A percentile compares a stretch with the other conserved stretches of the same genome.
Evolutionary conservation across 169 alveolate species (phyloP).

Genomic region (Perkinsus chesapeaki): DNA sequence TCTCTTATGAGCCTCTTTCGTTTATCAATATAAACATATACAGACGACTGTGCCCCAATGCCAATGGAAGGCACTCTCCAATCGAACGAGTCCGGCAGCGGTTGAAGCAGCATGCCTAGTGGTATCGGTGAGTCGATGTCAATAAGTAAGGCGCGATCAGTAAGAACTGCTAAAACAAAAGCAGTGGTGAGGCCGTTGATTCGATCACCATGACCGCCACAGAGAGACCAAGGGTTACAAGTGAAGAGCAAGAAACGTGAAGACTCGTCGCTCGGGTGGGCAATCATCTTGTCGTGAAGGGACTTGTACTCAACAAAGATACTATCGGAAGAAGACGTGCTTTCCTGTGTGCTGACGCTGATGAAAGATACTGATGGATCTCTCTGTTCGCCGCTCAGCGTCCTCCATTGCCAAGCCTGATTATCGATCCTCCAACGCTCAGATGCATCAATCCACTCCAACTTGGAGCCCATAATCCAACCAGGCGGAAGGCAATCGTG

Average conservation of each 20-base stretch:
- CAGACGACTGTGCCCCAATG: neutral
- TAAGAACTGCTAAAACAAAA: neutral
- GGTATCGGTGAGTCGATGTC: constrained; percentile 2
- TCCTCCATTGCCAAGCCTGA: neutral
- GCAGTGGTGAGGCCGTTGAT: neutral
- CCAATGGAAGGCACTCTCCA: neutral
- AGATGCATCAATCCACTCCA: neutral
- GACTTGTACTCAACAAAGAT: neutral
- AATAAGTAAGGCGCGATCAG: neutral
- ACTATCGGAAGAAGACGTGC: neutral
- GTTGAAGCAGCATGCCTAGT: neutral
- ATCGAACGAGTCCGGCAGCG: neutral
- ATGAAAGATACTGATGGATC: neutral
- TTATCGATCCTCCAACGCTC: neutral
- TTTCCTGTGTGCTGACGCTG: neutral
- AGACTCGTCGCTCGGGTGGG: neutral
- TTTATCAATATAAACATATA: neutral
- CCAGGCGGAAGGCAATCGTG: neutral
- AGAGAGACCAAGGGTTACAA: neutral
- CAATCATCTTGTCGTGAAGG: neutral
- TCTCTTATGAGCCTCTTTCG: neutral
- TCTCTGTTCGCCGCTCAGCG: neutral
- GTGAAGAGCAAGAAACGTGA: neutral
- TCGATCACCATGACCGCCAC: constrained; percentile 12
- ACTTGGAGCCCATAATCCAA: neutral